Conservation (phyloP, 2,329 filamentous ascomycete species). For the Bipolaris zeicola region DNA sequence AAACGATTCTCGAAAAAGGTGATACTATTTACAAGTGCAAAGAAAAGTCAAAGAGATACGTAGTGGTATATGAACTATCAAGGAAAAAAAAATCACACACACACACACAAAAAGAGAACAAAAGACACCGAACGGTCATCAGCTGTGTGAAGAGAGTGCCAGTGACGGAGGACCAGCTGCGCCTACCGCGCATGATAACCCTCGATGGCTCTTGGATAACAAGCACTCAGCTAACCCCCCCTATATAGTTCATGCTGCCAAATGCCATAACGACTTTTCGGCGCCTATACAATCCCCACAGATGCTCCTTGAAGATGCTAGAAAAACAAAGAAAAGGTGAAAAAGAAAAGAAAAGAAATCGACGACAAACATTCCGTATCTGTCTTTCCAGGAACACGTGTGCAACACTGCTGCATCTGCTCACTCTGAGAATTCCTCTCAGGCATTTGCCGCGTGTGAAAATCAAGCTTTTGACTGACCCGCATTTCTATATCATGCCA, state of each 20-base stretch:
- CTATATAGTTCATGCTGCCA: neutral
- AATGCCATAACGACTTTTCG: neutral
- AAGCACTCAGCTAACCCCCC: neutral
- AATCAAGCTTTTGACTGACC: conserved; percentile 1
- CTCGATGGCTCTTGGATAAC: neutral
- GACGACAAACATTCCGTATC: neutral
- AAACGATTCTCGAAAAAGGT: neutral
- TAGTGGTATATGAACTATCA: conserved; percentile 4
- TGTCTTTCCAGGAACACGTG: neutral
- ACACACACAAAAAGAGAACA: neutral
- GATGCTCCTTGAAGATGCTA: conserved; percentile 2
- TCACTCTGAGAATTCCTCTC: neutral
- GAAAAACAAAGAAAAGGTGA: neutral
- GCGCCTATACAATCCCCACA: neutral
- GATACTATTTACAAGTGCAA: neutral
- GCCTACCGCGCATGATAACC: neutral
- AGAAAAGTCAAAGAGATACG: neutral
- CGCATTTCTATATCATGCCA: conserved; percentile 5
- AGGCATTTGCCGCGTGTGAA: neutral
- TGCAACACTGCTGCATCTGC: neutral
- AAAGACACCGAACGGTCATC: neutral
- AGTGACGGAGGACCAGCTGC: conserved; percentile 1
- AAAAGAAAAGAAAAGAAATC: neutral
- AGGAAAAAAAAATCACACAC: neutral
- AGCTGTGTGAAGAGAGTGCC: neutral